Evolutionary conservation across 768 basidiomycete genomes (phyloP).

Genomic region (Epithele typhae): DNA sequence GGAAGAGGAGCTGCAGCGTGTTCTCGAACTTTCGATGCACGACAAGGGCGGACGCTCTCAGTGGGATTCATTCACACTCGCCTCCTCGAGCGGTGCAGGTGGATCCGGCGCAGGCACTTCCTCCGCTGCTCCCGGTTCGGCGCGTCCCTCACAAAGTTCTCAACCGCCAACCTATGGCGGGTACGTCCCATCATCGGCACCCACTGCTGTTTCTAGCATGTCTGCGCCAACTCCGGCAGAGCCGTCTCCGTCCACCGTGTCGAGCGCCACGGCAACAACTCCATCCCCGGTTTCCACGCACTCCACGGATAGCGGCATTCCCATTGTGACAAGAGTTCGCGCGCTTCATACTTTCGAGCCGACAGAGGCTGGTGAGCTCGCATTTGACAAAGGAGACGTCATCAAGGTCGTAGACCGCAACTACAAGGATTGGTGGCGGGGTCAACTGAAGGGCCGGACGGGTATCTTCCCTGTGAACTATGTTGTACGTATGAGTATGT

Average conservation of each 20-base stretch:
- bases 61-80: slow-evolving; percentile 44
- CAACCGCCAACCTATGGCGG: slow-evolving; percentile 45
- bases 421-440: slow-evolving; percentile 97
- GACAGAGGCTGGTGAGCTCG: slow-evolving; percentile 83
- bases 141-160: slow-evolving; percentile 11
- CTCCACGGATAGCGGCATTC: slow-evolving; percentile 21
- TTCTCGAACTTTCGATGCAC: slow-evolving; percentile 87
- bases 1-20: slow-evolving; percentile 93
- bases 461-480: slow-evolving; percentile 98
- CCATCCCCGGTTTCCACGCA: slow-evolving; percentile 25
- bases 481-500: slow-evolving; percentile 73
- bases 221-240: not conserved
- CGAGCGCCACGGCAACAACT: slow-evolving; percentile 18
- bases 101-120: slow-evolving; percentile 25
- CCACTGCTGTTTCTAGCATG: slow-evolving; percentile 36
- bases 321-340: slow-evolving; percentile 73
- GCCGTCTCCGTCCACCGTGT: slow-evolving; percentile 11
- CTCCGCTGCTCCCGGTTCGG: slow-evolving; percentile 13
- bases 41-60: slow-evolving; percentile 78
- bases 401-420: slow-evolving; percentile 94
- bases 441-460: slow-evolving; percentile 83
- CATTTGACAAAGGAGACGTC: slow-evolving; percentile 88
- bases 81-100: slow-evolving; percentile 32
- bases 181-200: slow-evolving; percentile 50
- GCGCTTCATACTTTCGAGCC: slow-evolving; percentile 89